Base-by-base conservation (phyloP, 164 flowering plant genomes). In the Magnolia officinalis region DNA sequence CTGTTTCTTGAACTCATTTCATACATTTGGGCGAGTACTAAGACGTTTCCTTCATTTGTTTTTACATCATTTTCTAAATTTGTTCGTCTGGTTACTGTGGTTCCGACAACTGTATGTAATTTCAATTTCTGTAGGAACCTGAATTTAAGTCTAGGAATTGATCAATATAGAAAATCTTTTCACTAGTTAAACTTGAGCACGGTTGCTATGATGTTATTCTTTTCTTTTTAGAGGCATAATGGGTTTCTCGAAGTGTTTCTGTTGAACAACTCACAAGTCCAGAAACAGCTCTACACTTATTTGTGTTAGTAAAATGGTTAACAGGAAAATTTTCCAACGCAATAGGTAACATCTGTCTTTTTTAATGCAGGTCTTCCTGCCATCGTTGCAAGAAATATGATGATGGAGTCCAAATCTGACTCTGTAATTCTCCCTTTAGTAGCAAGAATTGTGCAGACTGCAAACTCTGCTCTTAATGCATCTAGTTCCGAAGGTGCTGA, bases 401-500 rank as follows among this genome's bases (percentile, higher is more conserved):
- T 95, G 96, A 84, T 86, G 86, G 94, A 83, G 78, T 88, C 98
- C 50, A 90, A 78, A 66, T 80, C 90, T 73, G 89, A 89, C 8
- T 89, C 94, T 20, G 87, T 91, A 1, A 61, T 89, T 79, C 96
- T 95, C 51, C 99, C 99, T 67, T 74, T 95, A 79, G 96, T 95
- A 4, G 99, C 86, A 66, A 89, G 90, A 81, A 82, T 50, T 66
- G 98, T 93, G 70, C 86, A 89, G 72, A 82, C 88, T 63, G 65
- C 78, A 50, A 77, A 80, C 76, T 86, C 92, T 79, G 98, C 98
- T 11, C 65, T 90, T 51, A 82, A 73, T 83, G 97, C 97, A 10
- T 88, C 98, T 49, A 84, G 72, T 74, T 84, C 91, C 70, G 98
- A 95, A 86, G 98, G 98, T 77, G 98, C 95, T 67, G 99, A 95